Conservation (phyloP, 2,329 filamentous ascomycete genomes). For the Blumeriella jaapii region DNA sequence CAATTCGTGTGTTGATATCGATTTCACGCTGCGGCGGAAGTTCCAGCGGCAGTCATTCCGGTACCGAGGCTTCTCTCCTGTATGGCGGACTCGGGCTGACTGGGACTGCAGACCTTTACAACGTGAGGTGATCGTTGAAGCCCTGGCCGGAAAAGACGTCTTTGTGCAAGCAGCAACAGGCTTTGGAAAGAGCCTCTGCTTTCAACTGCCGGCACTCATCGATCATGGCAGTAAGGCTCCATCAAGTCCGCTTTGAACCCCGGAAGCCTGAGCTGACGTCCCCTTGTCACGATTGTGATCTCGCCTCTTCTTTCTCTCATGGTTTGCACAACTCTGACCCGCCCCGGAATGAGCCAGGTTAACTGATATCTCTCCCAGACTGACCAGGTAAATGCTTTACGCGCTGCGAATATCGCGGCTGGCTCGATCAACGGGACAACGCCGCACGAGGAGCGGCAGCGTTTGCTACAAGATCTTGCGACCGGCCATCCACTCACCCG, state of each 20-base stretch:
- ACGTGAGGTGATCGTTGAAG: slow-evolving; percentile 75
- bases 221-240: slow-evolving; percentile 70
- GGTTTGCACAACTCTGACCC: slow-evolving; percentile 38
- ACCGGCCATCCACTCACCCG: slow-evolving; percentile 76
- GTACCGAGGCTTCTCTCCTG: slow-evolving; percentile 20
- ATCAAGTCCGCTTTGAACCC: neutral
- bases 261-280: slow-evolving; percentile 9
- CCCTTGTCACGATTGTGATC: slow-evolving; percentile 72
- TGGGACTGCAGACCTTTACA: slow-evolving; percentile 56
- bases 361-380: slow-evolving; percentile 43
- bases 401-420: slow-evolving; percentile 63
- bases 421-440: slow-evolving; percentile 83
- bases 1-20: slow-evolving; percentile 50
- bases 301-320: slow-evolving; percentile 84
- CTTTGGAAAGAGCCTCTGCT: slow-evolving; percentile 90
- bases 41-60: slow-evolving; percentile 67
- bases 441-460: slow-evolving; percentile 46
- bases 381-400: slow-evolving; percentile 80
- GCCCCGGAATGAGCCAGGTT: neutral
- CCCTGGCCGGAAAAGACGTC: slow-evolving; percentile 75
- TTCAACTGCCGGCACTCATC: slow-evolving; percentile 80
- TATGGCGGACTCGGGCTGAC: slow-evolving; percentile 5
- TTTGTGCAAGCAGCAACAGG: slow-evolving; percentile 85
- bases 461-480: slow-evolving; percentile 69
- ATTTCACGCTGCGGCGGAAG: slow-evolving; percentile 61